Percentiles rank a stretch among this genome's conserved stretches.
phyloP scores from a whole-genome alignment of 2,329 filamentous ascomycete species.

The Plenodomus lindquistii region DNA sequence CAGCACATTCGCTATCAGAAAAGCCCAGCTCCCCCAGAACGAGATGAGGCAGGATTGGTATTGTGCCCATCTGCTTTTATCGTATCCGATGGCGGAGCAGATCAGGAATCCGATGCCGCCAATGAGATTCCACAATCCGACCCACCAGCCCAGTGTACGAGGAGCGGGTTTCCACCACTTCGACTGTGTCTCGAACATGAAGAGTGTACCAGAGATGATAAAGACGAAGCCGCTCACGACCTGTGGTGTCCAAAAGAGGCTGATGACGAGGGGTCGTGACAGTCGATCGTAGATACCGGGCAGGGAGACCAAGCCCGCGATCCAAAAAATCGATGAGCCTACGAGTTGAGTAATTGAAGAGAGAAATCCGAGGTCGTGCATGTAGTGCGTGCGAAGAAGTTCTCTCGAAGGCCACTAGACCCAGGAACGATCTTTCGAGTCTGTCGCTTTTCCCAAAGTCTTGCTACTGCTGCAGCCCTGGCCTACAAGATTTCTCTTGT shows the following conservation, averaged over 20 bases:
- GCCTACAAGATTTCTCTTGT: constrained; percentile 38
- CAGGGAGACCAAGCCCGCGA: constrained; percentile 63
- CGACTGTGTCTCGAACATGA: constrained; percentile 68
- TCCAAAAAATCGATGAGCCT: constrained; percentile 67
- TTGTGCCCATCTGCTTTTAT: constrained; percentile 34
- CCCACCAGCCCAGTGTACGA: constrained; percentile 66
- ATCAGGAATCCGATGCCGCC: constrained; percentile 66
- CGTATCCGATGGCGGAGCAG: constrained; percentile 41
- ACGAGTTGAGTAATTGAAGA: constrained; percentile 61
- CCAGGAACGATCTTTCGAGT: constrained; percentile 47
- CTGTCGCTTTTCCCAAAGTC: not conserved
- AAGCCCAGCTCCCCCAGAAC: constrained; percentile 43
- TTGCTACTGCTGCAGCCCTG: constrained; percentile 15
- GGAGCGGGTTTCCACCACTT: constrained; percentile 65
- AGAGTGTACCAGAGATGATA: constrained; percentile 60
- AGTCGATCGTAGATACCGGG: constrained; percentile 60
- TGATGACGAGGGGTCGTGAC: constrained; percentile 53
- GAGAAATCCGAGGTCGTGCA: constrained; percentile 66
- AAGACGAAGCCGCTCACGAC: constrained; percentile 67
- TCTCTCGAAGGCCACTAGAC: constrained; percentile 62
- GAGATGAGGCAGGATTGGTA: constrained; percentile 38
- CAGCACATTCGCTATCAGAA: constrained; percentile 37
- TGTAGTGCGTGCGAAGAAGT: constrained; percentile 63
- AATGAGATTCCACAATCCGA: constrained; percentile 68
- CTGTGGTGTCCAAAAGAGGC: constrained; percentile 65